Evolutionary conservation across 176 grass and related monocot species (phyloP), one percentile per base, ranked within the genome.

Genomic region (Juncus inflexus): DNA sequence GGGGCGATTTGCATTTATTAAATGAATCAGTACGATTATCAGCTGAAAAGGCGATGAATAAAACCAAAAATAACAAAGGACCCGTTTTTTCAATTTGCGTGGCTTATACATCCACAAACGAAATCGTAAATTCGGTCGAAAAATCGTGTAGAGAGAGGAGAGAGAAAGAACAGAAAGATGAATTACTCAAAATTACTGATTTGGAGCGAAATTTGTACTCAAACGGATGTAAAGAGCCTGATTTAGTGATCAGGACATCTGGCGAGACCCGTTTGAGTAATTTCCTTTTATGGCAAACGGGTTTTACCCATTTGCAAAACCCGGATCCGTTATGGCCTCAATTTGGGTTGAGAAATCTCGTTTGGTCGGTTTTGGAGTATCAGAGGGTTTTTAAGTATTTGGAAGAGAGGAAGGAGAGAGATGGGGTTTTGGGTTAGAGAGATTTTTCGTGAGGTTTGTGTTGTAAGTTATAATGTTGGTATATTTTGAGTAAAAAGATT

Each of bases 241-340:
- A 88, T 54, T 85, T 96, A 12, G 65, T 91, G 52, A 79, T 96
- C 50, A 76, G 91, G 10, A 91, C 91, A 40, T 91, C 87, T 3
- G 87, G 91, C 0, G 91, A 96, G 70, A 86, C 77, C 41, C 79
- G 87, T 2, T 58, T 96, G 49, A 96, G 91, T 70, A 96, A 96
- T 62, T 96, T 96, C 42, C 84, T 96, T 39, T 74, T 96, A 0
- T 91, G 87, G 87, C 91, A 96, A 76, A 78, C 76, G 0, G 78
- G 77, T 3, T 87, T 83, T 28, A 85, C 73, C 8, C 91, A 90
- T 71, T 47, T 90, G 69, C 87, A 90, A 72, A 90, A 77, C 50
- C 87, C 91, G 3, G 38, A 60, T 3, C 53, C 70, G 38, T 62
- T 88, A 13, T 91, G 91, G 91, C 91, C 91, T 0, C 87, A 96